Conservation (phyloP, 2,329 filamentous ascomycete species). For the Fusarium brachygibbosum region DNA sequence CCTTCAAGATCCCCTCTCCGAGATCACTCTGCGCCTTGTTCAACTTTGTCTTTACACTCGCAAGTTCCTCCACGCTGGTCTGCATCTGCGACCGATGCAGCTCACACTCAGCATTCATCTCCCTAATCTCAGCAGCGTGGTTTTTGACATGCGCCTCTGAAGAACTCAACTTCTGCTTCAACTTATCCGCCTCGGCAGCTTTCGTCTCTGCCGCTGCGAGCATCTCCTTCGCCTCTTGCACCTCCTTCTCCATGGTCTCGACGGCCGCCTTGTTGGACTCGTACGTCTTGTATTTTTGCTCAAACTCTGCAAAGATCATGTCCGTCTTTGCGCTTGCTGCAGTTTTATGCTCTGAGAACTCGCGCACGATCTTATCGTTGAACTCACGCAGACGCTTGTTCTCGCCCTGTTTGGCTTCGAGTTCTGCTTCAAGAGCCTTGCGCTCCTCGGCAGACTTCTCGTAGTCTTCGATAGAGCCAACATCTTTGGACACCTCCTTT, state of each 20-base stretch:
- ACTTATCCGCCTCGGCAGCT: conserved; percentile 60
- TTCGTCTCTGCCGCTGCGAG: conserved; percentile 56
- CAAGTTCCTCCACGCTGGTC: conserved; percentile 36
- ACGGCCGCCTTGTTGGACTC: conserved; percentile 46
- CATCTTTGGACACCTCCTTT: conserved; percentile 49
- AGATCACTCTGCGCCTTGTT: conserved; percentile 42
- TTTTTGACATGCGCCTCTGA: conserved; percentile 36
- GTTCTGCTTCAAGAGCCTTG: conserved; percentile 43
- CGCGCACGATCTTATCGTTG: conserved; percentile 45
- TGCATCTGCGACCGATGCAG: conserved; percentile 45
- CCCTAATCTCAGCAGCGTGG: conserved; percentile 43
- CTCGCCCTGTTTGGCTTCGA: conserved; percentile 44
- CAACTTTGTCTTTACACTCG: conserved; percentile 40
- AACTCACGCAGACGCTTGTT: conserved; percentile 46
- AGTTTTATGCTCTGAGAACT: conserved; percentile 43
- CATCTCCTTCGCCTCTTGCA: conserved; percentile 57
- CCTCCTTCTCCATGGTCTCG: conserved; percentile 62
- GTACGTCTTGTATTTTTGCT: conserved; percentile 46
- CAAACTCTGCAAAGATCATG: conserved; percentile 44
- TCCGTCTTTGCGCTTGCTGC: conserved; percentile 42
- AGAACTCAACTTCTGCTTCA: conserved; percentile 39
- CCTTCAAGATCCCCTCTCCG: conserved; percentile 40
- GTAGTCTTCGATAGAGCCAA: conserved; percentile 47
- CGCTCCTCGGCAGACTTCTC: conserved; percentile 44
- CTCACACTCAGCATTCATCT: conserved; percentile 48